A percentile compares a stretch with the other conserved stretches of the same genome.
phyloP scores from a whole-genome alignment of 345 rosid genomes.

The Ailanthus altissimus region DNA sequence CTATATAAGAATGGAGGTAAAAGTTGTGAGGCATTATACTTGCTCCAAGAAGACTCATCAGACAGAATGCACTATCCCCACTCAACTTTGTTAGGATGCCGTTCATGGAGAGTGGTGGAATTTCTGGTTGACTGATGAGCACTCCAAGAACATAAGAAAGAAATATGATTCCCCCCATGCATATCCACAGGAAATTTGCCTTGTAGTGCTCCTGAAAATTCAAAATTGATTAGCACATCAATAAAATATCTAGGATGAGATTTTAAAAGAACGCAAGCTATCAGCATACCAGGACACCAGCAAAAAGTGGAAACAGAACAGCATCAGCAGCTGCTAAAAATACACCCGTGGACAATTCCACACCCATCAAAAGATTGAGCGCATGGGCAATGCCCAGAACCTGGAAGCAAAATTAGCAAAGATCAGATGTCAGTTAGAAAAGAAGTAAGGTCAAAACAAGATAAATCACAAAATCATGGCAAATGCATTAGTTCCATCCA shows the following conservation, averaged over 20 bases:
- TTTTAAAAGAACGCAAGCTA: conserved; percentile 1
- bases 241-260: conserved; percentile 9
- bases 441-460: background rate
- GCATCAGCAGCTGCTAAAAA: conserved; percentile 90
- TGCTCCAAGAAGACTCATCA: conserved; percentile 99
- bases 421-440: conserved; percentile 22
- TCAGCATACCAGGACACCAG: conserved; percentile 61
- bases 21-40: conserved; percentile 94
- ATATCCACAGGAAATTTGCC: conserved; percentile 55
- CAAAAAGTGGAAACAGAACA: conserved; percentile 74
- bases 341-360: conserved; percentile 78
- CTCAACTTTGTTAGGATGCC: conserved; percentile 58
- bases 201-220: conserved; percentile 62
- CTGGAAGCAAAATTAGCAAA: conserved; percentile 42
- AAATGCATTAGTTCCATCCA: background rate
- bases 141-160: conserved; percentile 69
- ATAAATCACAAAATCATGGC: conserved; percentile 6
- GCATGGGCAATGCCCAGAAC: conserved; percentile 93
- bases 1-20: conserved; percentile 90
- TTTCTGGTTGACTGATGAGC: conserved; percentile 76
- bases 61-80: conserved; percentile 71
- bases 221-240: conserved; percentile 22
- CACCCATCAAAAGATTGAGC: conserved; percentile 80
- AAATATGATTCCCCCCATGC: conserved; percentile 58
- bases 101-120: conserved; percentile 57